These are phyloP conservation scores for Diaporthe ilicicola DNA, from an alignment of 2,329 filamentous ascomycete species.

Conservation along the genomic window DNA sequence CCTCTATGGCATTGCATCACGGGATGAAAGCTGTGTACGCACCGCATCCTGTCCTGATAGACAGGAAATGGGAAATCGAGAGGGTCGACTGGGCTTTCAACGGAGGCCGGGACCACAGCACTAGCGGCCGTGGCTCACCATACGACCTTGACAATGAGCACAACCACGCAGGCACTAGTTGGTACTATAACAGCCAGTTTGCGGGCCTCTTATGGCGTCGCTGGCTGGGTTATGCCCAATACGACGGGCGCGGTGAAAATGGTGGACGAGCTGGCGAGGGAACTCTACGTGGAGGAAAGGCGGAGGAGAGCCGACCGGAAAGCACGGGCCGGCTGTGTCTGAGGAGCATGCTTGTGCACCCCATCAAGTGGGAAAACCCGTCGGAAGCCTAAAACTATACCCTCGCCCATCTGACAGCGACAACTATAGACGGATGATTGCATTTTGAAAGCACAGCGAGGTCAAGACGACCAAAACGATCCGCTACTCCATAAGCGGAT, in stretches of 20 bases:
- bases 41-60: slow-evolving; percentile 82
- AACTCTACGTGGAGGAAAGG: slow-evolving; percentile 58
- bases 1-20: slow-evolving; percentile 75
- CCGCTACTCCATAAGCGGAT: neutral
- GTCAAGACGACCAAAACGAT: neutral
- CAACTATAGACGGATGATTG: neutral
- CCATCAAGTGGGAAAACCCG: slow-evolving; percentile 74
- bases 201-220: slow-evolving; percentile 79
- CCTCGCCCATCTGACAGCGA: no score
- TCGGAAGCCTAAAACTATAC: slow-evolving; percentile 43
- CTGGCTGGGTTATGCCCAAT: slow-evolving; percentile 73
- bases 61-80: slow-evolving; percentile 75
- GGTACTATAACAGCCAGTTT: slow-evolving; percentile 86
- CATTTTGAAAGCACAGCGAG: slow-evolving; percentile 13
- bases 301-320: slow-evolving; percentile 54
- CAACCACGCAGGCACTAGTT: slow-evolving; percentile 82
- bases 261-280: slow-evolving; percentile 60
- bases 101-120: slow-evolving; percentile 72
- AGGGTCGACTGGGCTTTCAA: slow-evolving; percentile 84
- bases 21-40: slow-evolving; percentile 82
- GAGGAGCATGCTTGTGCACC: slow-evolving; percentile 82
- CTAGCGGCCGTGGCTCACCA: slow-evolving; percentile 71
- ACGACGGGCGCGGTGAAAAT: slow-evolving; percentile 57
- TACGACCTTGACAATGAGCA: slow-evolving; percentile 78
- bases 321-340: slow-evolving; percentile 77